Conservation (phyloP, 768 basidiomycete genomes). For the Lyophyllum shimeji region DNA sequence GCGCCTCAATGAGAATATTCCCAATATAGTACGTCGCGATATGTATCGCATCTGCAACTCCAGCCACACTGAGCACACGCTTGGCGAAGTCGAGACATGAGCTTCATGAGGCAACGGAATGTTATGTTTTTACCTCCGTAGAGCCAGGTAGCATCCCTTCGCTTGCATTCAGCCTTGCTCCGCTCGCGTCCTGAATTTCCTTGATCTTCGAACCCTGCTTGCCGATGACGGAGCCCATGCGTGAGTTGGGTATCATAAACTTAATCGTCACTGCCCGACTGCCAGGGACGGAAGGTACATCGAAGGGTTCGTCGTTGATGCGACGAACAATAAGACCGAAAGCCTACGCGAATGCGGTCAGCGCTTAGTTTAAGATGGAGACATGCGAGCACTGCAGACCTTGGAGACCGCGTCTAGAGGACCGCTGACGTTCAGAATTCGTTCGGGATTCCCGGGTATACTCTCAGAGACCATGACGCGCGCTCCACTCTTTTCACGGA, state of each 20-base stretch:
- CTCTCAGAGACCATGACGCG: slow-evolving; percentile 97
- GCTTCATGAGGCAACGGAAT: slow-evolving; percentile 8
- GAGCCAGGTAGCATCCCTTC: slow-evolving; percentile 99
- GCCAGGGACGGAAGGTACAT: slow-evolving; percentile 95
- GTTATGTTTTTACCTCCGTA: slow-evolving; percentile 74
- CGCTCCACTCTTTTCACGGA: slow-evolving; percentile 95
- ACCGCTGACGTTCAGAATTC: slow-evolving; percentile 95
- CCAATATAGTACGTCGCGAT: slow-evolving; percentile 99
- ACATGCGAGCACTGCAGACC: slow-evolving; percentile 44
- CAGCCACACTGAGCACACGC: slow-evolving; percentile 97
- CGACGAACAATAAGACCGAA: slow-evolving; percentile 98
- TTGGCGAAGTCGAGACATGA: slow-evolving; percentile 32
- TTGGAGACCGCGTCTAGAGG: slow-evolving; percentile 98
- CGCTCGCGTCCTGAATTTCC: slow-evolving; percentile 98
- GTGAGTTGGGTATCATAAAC: slow-evolving; percentile 98
- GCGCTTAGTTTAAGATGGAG: not conserved
- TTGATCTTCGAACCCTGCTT: slow-evolving; percentile 98
- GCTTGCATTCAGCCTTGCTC: slow-evolving; percentile 93
- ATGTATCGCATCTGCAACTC: slow-evolving; percentile 98
- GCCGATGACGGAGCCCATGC: slow-evolving; percentile 99
- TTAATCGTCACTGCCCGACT: slow-evolving; percentile 99
- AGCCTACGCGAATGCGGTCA: slow-evolving; percentile 54
- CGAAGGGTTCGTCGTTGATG: slow-evolving; percentile 99
- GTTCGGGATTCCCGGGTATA: slow-evolving; percentile 98
- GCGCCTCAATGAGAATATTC: slow-evolving; percentile 93